A percentile compares a stretch with the other conserved stretches of the same genome.
Conservation (phyloP, 805 yeast genomes). For the Nematodospora valgi region DNA sequence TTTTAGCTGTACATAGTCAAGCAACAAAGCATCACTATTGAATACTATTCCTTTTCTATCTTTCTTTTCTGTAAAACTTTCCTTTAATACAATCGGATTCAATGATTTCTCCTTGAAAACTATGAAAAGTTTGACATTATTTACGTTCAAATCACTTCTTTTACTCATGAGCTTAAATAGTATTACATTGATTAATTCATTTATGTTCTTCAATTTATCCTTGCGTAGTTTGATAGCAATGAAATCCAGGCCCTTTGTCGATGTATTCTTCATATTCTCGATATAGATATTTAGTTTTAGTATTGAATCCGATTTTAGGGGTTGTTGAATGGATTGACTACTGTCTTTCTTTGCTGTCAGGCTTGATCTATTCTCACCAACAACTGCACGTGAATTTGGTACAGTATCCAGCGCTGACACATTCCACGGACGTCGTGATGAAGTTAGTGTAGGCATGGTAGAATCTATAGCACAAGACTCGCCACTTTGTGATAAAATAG, state of each 20-base stretch:
- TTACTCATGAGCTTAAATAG: slow-evolving; percentile 13
- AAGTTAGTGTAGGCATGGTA: no score
- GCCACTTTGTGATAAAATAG: no score
- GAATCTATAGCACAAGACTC: no score
- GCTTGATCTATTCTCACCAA: no score
- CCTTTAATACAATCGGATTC: slow-evolving; percentile 17
- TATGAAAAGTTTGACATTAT: slow-evolving; percentile 13
- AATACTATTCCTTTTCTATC: not conserved
- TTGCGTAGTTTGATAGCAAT: slow-evolving; percentile 13
- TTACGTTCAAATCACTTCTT: slow-evolving; percentile 13
- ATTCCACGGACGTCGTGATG: no score
- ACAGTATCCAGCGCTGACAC: no score
- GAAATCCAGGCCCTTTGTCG: slow-evolving; percentile 1
- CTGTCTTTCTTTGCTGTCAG: no score
- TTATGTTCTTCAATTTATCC: slow-evolving; percentile 13
- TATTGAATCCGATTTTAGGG: no score
- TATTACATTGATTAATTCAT: slow-evolving; percentile 17
- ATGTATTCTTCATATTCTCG: not conserved
- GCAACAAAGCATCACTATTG: slow-evolving; percentile 5
- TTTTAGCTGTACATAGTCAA: slow-evolving; percentile 10
- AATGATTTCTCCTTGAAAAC: slow-evolving; percentile 16
- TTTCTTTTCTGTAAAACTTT: not conserved
- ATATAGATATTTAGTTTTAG: slow-evolving; percentile 2
- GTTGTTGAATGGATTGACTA: no score
- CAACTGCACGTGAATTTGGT: no score